Evolutionary conservation across 2,329 filamentous ascomycete genomes (phyloP).

Genomic region (Epicoccum sorghinum): DNA sequence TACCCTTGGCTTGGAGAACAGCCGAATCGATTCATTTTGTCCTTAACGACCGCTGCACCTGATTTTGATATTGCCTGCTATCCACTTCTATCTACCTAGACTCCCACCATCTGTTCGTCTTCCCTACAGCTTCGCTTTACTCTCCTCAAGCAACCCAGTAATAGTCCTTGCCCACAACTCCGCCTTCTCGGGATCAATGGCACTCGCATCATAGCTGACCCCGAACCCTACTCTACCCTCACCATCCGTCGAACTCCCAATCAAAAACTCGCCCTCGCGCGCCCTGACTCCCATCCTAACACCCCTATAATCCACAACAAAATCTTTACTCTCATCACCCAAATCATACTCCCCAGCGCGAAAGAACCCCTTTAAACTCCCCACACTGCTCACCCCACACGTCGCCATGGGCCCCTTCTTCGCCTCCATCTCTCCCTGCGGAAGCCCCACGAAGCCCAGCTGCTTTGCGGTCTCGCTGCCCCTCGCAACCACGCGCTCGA

Average conservation of each 20-base stretch:
- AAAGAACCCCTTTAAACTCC: constrained; percentile 45
- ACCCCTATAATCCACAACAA: constrained; percentile 49
- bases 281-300: constrained; percentile 51
- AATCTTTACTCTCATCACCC: constrained; percentile 36
- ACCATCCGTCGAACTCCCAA: constrained; percentile 50
- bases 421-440: constrained; percentile 48
- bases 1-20: constrained; percentile 35
- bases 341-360: constrained; percentile 34
- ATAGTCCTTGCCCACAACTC: constrained; percentile 42
- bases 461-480: too few species aligned
- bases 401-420: constrained; percentile 47
- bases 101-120: background rate
- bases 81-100: background rate
- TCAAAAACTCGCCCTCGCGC: constrained; percentile 54
- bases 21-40: constrained; percentile 32
- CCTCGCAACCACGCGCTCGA: constrained; percentile 45
- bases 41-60: background rate
- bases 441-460: constrained; percentile 20
- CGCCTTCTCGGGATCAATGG: constrained; percentile 41
- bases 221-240: constrained; percentile 45
- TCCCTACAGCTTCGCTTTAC: constrained; percentile 7
- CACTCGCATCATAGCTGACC: constrained; percentile 51
- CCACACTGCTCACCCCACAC: constrained; percentile 54
- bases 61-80: background rate
- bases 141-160: constrained; percentile 37